phyloP scores from a whole-genome alignment of 78 protist genomes.

The slime mould (Dictyostelium discoideum) region DNA sequence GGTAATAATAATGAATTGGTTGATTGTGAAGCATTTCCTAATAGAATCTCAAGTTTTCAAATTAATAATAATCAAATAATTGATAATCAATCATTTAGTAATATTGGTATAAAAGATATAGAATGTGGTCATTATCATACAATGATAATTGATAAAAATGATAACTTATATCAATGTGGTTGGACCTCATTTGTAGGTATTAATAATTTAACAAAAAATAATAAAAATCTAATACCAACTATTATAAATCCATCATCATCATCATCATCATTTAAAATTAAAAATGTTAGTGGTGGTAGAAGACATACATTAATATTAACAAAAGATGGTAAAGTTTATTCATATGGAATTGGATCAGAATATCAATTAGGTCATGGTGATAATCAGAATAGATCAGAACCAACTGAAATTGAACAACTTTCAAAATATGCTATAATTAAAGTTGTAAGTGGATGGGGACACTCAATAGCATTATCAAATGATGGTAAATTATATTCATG shows the following conservation, averaged over 20 bases:
- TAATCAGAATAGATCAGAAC: background rate
- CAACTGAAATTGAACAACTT: background rate
- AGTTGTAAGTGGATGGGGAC: constrained; percentile 3
- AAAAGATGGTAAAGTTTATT: background rate
- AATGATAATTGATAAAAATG: constrained; percentile 21
- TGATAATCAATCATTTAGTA: background rate
- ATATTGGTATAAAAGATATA: background rate
- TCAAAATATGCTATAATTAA: background rate
- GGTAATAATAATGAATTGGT: constrained; percentile 11
- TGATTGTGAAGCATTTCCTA: constrained; percentile 47
- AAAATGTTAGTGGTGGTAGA: constrained; percentile 17
- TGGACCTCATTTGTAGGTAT: constrained; percentile 65
- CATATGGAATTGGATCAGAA: constrained; percentile 39
- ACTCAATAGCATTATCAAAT: constrained; percentile 10
- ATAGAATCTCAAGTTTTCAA: background rate
- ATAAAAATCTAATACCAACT: background rate
- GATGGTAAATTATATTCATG: constrained; percentile 35
- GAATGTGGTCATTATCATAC: constrained; percentile 66
- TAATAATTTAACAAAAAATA: background rate
- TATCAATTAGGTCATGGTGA: constrained; percentile 22
- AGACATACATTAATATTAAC: constrained; percentile 33
- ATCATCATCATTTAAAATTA: background rate
- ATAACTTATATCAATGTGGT: constrained; percentile 19
- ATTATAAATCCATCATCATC: background rate
- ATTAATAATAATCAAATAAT: background rate